Evolutionary conservation across 305 asterid genomes (phyloP).

Genomic region (Stenogyne calaminthoides): DNA sequence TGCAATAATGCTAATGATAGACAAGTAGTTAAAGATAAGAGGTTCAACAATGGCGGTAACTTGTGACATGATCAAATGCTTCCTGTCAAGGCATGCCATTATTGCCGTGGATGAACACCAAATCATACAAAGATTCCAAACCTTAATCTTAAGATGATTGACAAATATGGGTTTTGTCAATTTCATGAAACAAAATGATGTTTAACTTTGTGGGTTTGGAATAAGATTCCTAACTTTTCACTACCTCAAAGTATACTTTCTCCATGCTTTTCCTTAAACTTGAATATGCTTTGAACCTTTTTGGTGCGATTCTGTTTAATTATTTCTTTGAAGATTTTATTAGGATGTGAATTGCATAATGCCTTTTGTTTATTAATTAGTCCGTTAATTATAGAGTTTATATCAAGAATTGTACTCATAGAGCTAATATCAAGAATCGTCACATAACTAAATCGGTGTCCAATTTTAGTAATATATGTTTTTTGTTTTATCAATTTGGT

Average conservation of each 20-base stretch:
- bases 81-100: slow-evolving; percentile 42
- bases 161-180: slow-evolving; percentile 20
- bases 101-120: slow-evolving; percentile 30
- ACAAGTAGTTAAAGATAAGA: slow-evolving; percentile 10
- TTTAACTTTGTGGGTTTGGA: slow-evolving; percentile 39
- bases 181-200: neutral
- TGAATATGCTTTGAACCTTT: slow-evolving; percentile 18
- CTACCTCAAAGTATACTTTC: slow-evolving; percentile 32
- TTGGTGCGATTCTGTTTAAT: neutral
- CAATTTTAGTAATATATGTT: no score
- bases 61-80: slow-evolving; percentile 41
- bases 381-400: neutral
- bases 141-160: slow-evolving; percentile 39
- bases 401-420: no score
- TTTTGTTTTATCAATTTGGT: no score
- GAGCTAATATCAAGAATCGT: no score
- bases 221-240: slow-evolving; percentile 51
- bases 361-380: neutral
- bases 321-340: neutral
- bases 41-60: slow-evolving; percentile 10
- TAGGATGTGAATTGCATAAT: neutral
- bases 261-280: slow-evolving; percentile 26
- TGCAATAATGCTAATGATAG: neutral
- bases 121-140: slow-evolving; percentile 48
- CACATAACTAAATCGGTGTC: no score